Evolutionary conservation across 2,329 filamentous ascomycete species (phyloP).

Genomic region (Trichoderma koningiopsis): DNA sequence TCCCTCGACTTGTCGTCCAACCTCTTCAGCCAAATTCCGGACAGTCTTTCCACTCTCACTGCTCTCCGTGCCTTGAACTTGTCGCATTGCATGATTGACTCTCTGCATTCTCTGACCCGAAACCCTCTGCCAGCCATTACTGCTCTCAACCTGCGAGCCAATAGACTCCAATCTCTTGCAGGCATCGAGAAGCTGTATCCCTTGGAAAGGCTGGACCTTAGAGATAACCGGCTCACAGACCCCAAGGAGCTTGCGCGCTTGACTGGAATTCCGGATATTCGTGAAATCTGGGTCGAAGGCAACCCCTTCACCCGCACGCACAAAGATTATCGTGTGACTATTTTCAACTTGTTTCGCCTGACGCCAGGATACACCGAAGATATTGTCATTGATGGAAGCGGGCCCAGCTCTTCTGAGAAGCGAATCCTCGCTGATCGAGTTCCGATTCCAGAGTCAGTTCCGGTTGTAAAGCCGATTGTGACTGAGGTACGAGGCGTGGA

Average conservation of each 20-base stretch:
- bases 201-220: constrained; percentile 83
- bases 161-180: constrained; percentile 82
- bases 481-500: constrained; percentile 65
- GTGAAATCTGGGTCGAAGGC: constrained; percentile 87
- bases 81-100: constrained; percentile 97
- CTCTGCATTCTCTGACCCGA: constrained; percentile 80
- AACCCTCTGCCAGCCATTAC: constrained; percentile 92
- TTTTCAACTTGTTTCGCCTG: constrained; percentile 93
- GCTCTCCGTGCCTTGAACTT: constrained; percentile 90
- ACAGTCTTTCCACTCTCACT: constrained; percentile 82
- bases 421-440: constrained; percentile 81
- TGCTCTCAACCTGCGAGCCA: constrained; percentile 86
- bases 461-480: constrained; percentile 71
- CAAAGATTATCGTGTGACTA: constrained; percentile 79
- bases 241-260: constrained; percentile 87
- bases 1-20: constrained; percentile 93
- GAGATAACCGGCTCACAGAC: constrained; percentile 89
- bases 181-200: constrained; percentile 88
- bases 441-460: constrained; percentile 73
- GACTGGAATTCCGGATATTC: constrained; percentile 86
- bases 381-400: constrained; percentile 81
- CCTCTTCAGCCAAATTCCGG: constrained; percentile 90
- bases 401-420: constrained; percentile 82
- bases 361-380: constrained; percentile 90
- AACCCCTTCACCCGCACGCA: constrained; percentile 92